A percentile compares a stretch with the other conserved stretches of the same genome.
Evolutionary conservation across 129 eudicot genomes (phyloP).

Genomic region (Saussurea involucrata): DNA sequence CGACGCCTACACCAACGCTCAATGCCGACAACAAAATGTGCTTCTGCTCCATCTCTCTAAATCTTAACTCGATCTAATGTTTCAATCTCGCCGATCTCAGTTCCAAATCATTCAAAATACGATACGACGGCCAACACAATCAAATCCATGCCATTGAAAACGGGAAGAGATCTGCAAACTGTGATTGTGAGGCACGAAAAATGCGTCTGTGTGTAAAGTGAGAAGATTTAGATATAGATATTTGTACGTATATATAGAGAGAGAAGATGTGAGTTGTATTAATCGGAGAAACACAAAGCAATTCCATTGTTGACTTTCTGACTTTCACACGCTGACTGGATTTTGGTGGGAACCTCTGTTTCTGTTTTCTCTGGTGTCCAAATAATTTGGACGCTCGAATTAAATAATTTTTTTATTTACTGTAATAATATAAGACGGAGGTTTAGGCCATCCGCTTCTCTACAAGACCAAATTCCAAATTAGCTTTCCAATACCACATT

Average conservation of each 20-base stretch:
- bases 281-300: slow-evolving; percentile 23
- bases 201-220: slow-evolving; percentile 2
- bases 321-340: slow-evolving; percentile 14
- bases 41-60: slow-evolving; percentile 73
- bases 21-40: slow-evolving; percentile 80
- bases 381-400: not conserved
- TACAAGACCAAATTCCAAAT: too few species aligned
- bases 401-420: too few species aligned
- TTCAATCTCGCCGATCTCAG: slow-evolving; percentile 13
- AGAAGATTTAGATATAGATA: slow-evolving; percentile 8
- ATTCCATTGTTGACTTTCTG: slow-evolving; percentile 33
- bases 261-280: not conserved
- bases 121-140: not conserved
- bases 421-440: too few species aligned
- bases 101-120: not conserved
- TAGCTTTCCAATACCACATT: too few species aligned
- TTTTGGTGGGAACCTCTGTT: slow-evolving; percentile 28
- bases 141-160: not conserved
- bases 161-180: slow-evolving; percentile 23
- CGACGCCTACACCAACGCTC: slow-evolving; percentile 93
- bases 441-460: too few species aligned
- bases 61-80: slow-evolving; percentile 3
- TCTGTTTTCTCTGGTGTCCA: slow-evolving; percentile 4
- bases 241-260: slow-evolving; percentile 23
- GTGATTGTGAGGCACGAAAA: not conserved